Percentiles rank a stretch among this genome's conserved stretches.
phyloP scores from a whole-genome alignment of 345 rosid species.

The Populus simonii region DNA sequence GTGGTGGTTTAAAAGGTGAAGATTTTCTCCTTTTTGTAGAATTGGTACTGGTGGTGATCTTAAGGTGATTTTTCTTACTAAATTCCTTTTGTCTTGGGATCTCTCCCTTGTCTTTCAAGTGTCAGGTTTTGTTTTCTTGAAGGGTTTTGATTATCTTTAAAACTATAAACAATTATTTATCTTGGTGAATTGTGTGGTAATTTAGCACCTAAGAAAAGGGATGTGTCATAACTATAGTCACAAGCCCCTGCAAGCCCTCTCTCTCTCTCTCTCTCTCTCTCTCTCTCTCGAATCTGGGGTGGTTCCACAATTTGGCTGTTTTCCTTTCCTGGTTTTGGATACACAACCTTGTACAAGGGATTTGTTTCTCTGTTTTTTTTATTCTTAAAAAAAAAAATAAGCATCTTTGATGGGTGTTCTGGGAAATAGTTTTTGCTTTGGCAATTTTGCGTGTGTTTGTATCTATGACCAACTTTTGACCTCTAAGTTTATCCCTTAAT shows the following conservation, averaged over 20 bases:
- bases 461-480: background rate
- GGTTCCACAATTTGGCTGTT: background rate
- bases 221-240: background rate
- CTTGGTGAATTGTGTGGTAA: background rate
- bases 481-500: slow-evolving; percentile 5
- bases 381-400: background rate
- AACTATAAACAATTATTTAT: background rate
- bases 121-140: slow-evolving; percentile 28
- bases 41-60: slow-evolving; percentile 2
- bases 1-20: slow-evolving; percentile 17
- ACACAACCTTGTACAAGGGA: slow-evolving; percentile 13
- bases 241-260: background rate
- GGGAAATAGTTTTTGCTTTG: slow-evolving; percentile 20
- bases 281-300: background rate
- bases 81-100: slow-evolving; percentile 23
- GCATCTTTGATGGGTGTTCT: slow-evolving; percentile 2
- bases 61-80: slow-evolving; percentile 21
- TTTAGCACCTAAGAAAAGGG: background rate
- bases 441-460: slow-evolving; percentile 29
- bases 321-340: slow-evolving; percentile 4
- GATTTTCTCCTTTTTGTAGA: slow-evolving; percentile 1
- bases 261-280: no score
- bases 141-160: slow-evolving; percentile 7
- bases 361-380: background rate
- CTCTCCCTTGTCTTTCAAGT: slow-evolving; percentile 24